Conservation (phyloP, 2,329 filamentous ascomycete genomes). For the Microsporum audouinii region DNA sequence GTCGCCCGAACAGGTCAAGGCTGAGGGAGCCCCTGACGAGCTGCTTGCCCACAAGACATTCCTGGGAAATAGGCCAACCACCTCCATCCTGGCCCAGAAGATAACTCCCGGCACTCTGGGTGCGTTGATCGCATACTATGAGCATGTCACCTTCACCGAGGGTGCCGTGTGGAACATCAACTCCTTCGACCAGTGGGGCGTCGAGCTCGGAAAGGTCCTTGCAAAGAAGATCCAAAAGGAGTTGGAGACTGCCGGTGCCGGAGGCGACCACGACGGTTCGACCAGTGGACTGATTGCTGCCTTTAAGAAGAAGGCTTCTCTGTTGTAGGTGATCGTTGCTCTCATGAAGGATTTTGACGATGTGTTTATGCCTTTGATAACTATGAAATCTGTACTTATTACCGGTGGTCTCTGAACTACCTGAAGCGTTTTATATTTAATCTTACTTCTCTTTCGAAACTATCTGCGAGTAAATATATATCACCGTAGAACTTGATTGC, state of each 20-base stretch:
- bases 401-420: neutral
- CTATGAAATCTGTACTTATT: neutral
- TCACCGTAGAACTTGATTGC: neutral
- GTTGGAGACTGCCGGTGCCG: constrained; percentile 62
- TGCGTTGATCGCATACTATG: constrained; percentile 95
- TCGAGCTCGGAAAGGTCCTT: constrained; percentile 91
- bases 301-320: constrained; percentile 65
- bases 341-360: neutral
- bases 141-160: constrained; percentile 96
- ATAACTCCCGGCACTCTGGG: constrained; percentile 91
- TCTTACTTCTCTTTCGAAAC: neutral
- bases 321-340: constrained; percentile 9
- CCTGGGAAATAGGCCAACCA: constrained; percentile 93
- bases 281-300: constrained; percentile 82
- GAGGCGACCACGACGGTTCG: constrained; percentile 68
- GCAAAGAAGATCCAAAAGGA: constrained; percentile 85
- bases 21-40: constrained; percentile 37
- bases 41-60: constrained; percentile 98
- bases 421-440: neutral
- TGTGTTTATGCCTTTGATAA: neutral
- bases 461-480: neutral
- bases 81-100: constrained; percentile 81
- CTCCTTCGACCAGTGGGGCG: constrained; percentile 98
- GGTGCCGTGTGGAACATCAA: constrained; percentile 99
- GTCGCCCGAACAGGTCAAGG: constrained; percentile 38